Evolutionary conservation across 495 filamentous ascomycete genomes (phyloP).

Genomic region (Penicillium chermesinum): DNA sequence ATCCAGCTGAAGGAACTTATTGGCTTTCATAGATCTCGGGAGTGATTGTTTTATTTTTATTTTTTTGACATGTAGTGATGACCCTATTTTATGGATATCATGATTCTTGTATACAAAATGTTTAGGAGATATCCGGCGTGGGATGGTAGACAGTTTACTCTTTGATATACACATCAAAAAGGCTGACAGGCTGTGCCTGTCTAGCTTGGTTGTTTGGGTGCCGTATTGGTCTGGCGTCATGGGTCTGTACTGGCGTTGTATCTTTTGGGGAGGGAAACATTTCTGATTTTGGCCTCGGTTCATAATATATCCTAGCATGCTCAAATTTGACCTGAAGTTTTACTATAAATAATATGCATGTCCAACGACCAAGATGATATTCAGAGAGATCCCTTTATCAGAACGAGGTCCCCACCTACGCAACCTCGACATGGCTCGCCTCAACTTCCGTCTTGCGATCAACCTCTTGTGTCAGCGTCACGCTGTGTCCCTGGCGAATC

Average conservation of each 20-base stretch:
- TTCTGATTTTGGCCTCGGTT: no score
- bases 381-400: no score
- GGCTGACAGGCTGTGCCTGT: not conserved
- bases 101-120: constrained; percentile 6
- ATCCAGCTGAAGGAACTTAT: constrained; percentile 18
- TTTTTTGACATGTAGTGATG: not conserved
- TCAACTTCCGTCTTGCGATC: not conserved
- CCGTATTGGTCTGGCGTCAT: not conserved
- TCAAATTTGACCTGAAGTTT: no score
- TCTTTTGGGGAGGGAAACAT: no score
- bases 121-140: not conserved
- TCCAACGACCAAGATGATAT: no score
- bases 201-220: not conserved
- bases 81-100: constrained; percentile 4
- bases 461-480: constrained; percentile 8
- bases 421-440: constrained; percentile 1
- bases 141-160: not conserved
- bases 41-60: not conserved
- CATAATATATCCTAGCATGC: no score
- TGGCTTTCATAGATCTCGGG: not conserved
- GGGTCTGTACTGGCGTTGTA: not conserved
- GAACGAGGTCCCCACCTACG: constrained; percentile 1
- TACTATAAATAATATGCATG: no score
- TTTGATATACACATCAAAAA: not conserved
- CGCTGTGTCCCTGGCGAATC: constrained; percentile 6